A percentile compares a stretch with the other conserved stretches of the same genome.
phyloP scores from a whole-genome alignment of 1,139 yeast genomes.

The Lodderomyces pseudojiufengensis region DNA sequence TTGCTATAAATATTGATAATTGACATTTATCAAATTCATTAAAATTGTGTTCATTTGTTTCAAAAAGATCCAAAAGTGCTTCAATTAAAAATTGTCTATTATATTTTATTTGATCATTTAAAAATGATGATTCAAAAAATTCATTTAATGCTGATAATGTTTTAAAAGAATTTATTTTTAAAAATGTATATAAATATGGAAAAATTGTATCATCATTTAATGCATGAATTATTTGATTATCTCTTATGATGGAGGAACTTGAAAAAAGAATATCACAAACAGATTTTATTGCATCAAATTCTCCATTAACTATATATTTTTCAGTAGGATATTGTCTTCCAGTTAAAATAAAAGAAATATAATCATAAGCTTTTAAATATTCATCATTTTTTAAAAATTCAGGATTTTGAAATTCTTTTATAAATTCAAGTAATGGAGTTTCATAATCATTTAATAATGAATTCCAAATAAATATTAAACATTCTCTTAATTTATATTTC shows the following conservation, averaged over 20 bases:
- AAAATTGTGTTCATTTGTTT: slow-evolving; percentile 28
- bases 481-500: slow-evolving; percentile 51
- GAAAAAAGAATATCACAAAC: slow-evolving; percentile 54
- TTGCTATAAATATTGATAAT: slow-evolving; percentile 64
- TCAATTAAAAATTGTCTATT: slow-evolving; percentile 67
- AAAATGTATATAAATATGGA: slow-evolving; percentile 53
- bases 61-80: slow-evolving; percentile 54
- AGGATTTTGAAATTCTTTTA: slow-evolving; percentile 30
- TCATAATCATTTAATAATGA: slow-evolving; percentile 59
- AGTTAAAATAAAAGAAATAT: slow-evolving; percentile 64
- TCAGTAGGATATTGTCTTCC: slow-evolving; percentile 81
- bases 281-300: slow-evolving; percentile 36
- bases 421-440: slow-evolving; percentile 62
- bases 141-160: slow-evolving; percentile 68
- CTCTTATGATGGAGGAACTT: slow-evolving; percentile 11
- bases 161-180: slow-evolving; percentile 50
- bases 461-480: slow-evolving; percentile 67
- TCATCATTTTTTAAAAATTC: slow-evolving; percentile 16
- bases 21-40: slow-evolving; percentile 33
- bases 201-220: slow-evolving; percentile 41
- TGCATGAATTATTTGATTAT: slow-evolving; percentile 10
- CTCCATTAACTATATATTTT: slow-evolving; percentile 29
- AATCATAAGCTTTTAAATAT: slow-evolving; percentile 47
- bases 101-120: slow-evolving; percentile 46
- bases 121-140: slow-evolving; percentile 67